These are phyloP conservation scores for Sporothrix humicola DNA, from an alignment of 2,329 filamentous ascomycete genomes.

Conservation along the genomic window DNA sequence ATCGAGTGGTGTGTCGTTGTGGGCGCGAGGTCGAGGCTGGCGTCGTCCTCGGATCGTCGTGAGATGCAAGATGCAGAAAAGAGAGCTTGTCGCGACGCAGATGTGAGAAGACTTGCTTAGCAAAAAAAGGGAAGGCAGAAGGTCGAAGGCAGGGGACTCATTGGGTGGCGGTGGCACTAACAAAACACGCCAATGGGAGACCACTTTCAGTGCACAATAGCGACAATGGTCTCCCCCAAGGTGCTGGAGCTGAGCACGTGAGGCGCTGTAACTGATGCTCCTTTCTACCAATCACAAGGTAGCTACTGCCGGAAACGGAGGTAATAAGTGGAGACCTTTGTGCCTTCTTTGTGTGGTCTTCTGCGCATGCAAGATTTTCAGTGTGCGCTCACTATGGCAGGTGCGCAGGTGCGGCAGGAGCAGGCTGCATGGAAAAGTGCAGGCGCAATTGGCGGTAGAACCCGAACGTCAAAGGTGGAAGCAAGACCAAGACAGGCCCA, in stretches of 20 bases:
- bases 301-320: conserved; percentile 22
- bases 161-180: conserved; percentile 26
- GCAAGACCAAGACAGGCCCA: no score
- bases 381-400: conserved; percentile 1
- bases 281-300: background rate
- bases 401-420: background rate
- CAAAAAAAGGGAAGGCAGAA: background rate
- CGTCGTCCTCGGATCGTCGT: background rate
- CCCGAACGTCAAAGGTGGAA: conserved; percentile 20
- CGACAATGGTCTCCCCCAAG: background rate
- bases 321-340: background rate
- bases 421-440: conserved; percentile 4
- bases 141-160: background rate
- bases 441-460: conserved; percentile 28
- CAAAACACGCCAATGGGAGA: background rate
- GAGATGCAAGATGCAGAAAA: background rate
- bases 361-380: conserved; percentile 25
- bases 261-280: background rate
- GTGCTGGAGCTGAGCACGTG: conserved; percentile 23
- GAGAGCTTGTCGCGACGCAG: conserved; percentile 16
- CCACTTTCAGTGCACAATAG: conserved; percentile 3
- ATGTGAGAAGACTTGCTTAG: conserved; percentile 13
- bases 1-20: background rate
- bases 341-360: background rate
- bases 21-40: background rate